Evolutionary conservation across 768 basidiomycete species (phyloP).

Genomic region (Cyclocybe aegerita): DNA sequence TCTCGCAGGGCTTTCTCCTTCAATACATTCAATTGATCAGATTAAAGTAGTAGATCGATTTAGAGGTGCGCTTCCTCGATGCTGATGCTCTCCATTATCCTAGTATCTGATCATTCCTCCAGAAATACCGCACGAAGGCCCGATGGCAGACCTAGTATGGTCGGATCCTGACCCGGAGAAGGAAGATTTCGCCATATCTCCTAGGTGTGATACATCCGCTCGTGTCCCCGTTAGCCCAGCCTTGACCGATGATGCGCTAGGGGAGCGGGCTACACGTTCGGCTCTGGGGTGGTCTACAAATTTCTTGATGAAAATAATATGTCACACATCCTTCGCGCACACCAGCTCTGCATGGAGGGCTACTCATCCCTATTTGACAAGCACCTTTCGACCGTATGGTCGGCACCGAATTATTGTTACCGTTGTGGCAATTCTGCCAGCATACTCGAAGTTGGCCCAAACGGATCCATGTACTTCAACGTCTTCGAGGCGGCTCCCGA

Average conservation of each 20-base stretch:
- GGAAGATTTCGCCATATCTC: slow-evolving; percentile 99
- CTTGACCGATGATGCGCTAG: slow-evolving; percentile 41
- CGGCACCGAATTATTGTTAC: slow-evolving; percentile 98
- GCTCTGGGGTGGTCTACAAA: slow-evolving; percentile 95
- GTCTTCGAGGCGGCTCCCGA: slow-evolving; percentile 99
- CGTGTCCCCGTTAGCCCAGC: slow-evolving; percentile 5
- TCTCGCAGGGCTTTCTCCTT: slow-evolving; percentile 83
- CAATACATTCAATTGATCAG: slow-evolving; percentile 98
- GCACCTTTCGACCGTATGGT: slow-evolving; percentile 97
- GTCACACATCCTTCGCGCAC: slow-evolving; percentile 96
- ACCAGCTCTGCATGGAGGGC: slow-evolving; percentile 99
- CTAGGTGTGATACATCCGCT: slow-evolving; percentile 59
- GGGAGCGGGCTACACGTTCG: slow-evolving; percentile 98
- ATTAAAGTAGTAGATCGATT: slow-evolving; percentile 99
- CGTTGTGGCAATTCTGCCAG: slow-evolving; percentile 97
- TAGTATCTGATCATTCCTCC: slow-evolving; percentile 20
- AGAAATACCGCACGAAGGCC: slow-evolving; percentile 99
- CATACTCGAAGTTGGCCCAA: slow-evolving; percentile 93
- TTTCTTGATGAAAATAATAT: slow-evolving; percentile 95
- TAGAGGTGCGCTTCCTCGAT: slow-evolving; percentile 58
- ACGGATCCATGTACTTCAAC: slow-evolving; percentile 87
- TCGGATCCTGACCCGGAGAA: slow-evolving; percentile 99
- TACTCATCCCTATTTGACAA: slow-evolving; percentile 97
- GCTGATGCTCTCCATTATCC: slow-evolving; percentile 14
- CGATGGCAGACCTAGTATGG: slow-evolving; percentile 99